Evolutionary conservation across 2,329 filamentous ascomycete genomes (phyloP).

Genomic region (Paracoccidioides brasiliensis): DNA sequence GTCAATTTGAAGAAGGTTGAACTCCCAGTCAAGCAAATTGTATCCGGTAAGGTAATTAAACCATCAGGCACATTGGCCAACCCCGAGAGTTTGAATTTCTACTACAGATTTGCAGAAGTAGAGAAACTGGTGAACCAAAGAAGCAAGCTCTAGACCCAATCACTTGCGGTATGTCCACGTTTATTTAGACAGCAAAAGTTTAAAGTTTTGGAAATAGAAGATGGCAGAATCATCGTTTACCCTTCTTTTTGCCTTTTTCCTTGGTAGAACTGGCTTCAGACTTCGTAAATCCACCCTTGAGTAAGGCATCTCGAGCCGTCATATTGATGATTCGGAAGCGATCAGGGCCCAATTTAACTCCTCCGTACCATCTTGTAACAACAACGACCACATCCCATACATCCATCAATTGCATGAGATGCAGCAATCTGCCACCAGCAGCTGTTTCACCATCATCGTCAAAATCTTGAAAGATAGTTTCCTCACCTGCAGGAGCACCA

Average conservation of each 20-base stretch:
- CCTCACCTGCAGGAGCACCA: conserved; percentile 31
- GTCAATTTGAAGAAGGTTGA: conserved; percentile 81
- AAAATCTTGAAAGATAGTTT: conserved; percentile 65
- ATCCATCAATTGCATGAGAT: conserved; percentile 90
- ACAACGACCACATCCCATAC: conserved; percentile 88
- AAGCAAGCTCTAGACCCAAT: conserved; percentile 13
- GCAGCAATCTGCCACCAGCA: conserved; percentile 70
- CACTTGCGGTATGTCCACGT: neutral
- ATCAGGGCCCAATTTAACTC: conserved; percentile 74
- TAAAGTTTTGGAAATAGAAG: neutral
- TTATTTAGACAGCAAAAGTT: neutral
- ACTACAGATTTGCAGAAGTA: conserved; percentile 64
- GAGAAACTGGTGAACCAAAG: conserved; percentile 41
- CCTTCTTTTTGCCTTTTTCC: conserved; percentile 46
- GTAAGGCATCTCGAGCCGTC: conserved; percentile 69
- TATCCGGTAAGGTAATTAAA: conserved; percentile 60
- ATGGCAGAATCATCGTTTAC: conserved; percentile 26
- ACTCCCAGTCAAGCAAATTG: conserved; percentile 70
- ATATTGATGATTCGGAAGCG: conserved; percentile 84
- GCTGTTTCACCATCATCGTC: conserved; percentile 95
- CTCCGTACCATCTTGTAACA: conserved; percentile 91
- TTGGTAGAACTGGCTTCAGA: conserved; percentile 17
- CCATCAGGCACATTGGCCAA: conserved; percentile 66
- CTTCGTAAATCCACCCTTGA: conserved; percentile 58
- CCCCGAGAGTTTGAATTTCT: conserved; percentile 61